phyloP scores from a whole-genome alignment of 1,284 basidiomycete species.

The Ustilago sp. region DNA sequence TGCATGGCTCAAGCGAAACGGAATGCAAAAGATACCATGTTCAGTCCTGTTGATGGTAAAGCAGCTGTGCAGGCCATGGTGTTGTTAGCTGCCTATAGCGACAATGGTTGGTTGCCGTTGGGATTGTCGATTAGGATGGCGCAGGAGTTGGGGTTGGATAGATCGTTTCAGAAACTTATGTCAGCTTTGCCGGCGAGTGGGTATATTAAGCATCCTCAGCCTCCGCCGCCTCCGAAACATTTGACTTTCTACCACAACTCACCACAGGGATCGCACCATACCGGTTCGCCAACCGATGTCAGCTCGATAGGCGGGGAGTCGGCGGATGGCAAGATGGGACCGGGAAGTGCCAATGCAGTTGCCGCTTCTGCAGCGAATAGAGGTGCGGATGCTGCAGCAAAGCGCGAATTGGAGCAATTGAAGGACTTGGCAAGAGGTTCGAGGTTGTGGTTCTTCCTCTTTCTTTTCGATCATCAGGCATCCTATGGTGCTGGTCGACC shows the following conservation, averaged over 20 bases:
- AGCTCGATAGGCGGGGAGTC: constrained; percentile 32
- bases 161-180: constrained; percentile 86
- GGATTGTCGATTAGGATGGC: constrained; percentile 95
- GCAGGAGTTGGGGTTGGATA: constrained; percentile 88
- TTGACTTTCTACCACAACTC: constrained; percentile 52
- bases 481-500: constrained; percentile 92
- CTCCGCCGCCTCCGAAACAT: constrained; percentile 26
- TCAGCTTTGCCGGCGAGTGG: constrained; percentile 21
- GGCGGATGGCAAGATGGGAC: constrained; percentile 24
- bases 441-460: constrained; percentile 91
- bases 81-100: constrained; percentile 89
- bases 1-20: constrained; percentile 93
- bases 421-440: constrained; percentile 71
- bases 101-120: constrained; percentile 90
- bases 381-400: constrained; percentile 21
- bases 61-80: constrained; percentile 96
- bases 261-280: constrained; percentile 77
- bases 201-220: constrained; percentile 29
- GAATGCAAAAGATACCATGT: constrained; percentile 89
- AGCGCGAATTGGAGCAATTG: constrained; percentile 39
- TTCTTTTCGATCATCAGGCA: constrained; percentile 85
- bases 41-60: constrained; percentile 89
- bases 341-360: constrained; percentile 8
- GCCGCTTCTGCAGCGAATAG: constrained; percentile 22
- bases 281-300: constrained; percentile 39